Percentiles rank a stretch among this genome's conserved stretches.
Conservation (phyloP, 176 grass and related monocot genomes). For the Oryza coarctata region DNA sequence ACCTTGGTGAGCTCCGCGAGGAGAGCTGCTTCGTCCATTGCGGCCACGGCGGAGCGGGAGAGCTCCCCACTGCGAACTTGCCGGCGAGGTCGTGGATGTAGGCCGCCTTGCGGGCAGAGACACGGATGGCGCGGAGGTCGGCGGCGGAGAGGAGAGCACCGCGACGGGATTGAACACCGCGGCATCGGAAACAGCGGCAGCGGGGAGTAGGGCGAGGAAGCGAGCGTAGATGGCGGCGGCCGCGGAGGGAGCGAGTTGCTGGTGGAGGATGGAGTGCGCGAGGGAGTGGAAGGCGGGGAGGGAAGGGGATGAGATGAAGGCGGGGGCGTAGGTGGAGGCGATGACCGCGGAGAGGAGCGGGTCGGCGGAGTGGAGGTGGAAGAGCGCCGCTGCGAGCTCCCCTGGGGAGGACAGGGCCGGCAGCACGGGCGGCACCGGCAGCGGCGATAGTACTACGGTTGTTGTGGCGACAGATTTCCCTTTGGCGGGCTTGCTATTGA, state of each 20-base stretch:
- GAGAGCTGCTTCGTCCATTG: slow-evolving; percentile 54
- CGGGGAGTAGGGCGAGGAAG: slow-evolving; percentile 47
- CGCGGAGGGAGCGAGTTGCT: slow-evolving; percentile 57
- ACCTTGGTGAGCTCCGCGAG: slow-evolving; percentile 49
- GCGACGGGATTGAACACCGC: background rate
- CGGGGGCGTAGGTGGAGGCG: slow-evolving; percentile 34
- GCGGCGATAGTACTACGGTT: background rate
- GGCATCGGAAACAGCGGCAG: no score
- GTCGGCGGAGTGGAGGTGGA: slow-evolving; percentile 48
- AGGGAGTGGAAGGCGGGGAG: slow-evolving; percentile 62
- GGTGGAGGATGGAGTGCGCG: slow-evolving; percentile 57
- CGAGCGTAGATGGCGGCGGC: slow-evolving; percentile 54
- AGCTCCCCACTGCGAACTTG: slow-evolving; percentile 50
- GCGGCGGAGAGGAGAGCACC: slow-evolving; percentile 50
- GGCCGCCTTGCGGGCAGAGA: slow-evolving; percentile 60
- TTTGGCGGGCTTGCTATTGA: slow-evolving; percentile 25
- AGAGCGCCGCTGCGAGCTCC: slow-evolving; percentile 27
- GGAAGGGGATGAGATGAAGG: slow-evolving; percentile 35
- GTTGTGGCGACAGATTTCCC: background rate
- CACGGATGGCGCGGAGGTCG: slow-evolving; percentile 57
- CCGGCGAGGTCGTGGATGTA: slow-evolving; percentile 55
- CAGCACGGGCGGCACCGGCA: background rate
- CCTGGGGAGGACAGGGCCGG: slow-evolving; percentile 21
- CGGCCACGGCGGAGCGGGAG: slow-evolving; percentile 35
- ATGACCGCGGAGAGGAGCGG: slow-evolving; percentile 47